Base-by-base conservation (phyloP, 75 land plant genomes). In the Larix kaempferi region DNA sequence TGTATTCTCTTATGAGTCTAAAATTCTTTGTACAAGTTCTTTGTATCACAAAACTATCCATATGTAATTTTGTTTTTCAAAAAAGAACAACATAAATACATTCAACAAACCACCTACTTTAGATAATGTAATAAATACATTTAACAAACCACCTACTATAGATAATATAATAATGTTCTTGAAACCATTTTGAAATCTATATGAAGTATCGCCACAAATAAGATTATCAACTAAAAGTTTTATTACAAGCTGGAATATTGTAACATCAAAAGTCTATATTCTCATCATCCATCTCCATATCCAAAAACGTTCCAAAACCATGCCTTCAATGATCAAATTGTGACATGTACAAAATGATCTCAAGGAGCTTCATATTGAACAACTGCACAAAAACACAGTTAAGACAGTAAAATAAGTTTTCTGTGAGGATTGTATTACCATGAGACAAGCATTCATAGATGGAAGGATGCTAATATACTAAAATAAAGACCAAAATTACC, bases 331-430 rank as follows among this genome's bases (percentile, higher is more conserved):
- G 37, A 64, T 64, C 15, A n/a, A n/a, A 44, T 6, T 7, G 52
- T 26, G 13, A 13, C 27, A 14, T 3, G 14, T 27, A 64, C 16
- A 19, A 37, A 65, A 65, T 33, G 39, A 65, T 17, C 35, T 65
- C 21, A 65, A 7, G 39, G 41, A 65, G 69, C 69, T 65, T 65
- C 69, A 33, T 65, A 65, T 33, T 65, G 69, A 65, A 65, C 69
- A 65, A 65, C 69, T 65, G 69, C 39, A 65, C 69, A 33, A 29
- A 33, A 65, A 33, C 29, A 33, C 16, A 4, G 29, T 65, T 4
- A 64, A 44, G 52, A 7, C 52, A 44, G 52, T 8, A 8, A 0
- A 7, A 1, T 44, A 44, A 44, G 52, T 1, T 44, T 44, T 29
- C 16, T 64, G 6, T 14, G 67, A 64, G 1, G 2, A 29, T 29